A percentile compares a stretch with the other conserved stretches of the same genome.
phyloP scores from a whole-genome alignment of 257 asterid species.

The Ligustrum vulgare region DNA sequence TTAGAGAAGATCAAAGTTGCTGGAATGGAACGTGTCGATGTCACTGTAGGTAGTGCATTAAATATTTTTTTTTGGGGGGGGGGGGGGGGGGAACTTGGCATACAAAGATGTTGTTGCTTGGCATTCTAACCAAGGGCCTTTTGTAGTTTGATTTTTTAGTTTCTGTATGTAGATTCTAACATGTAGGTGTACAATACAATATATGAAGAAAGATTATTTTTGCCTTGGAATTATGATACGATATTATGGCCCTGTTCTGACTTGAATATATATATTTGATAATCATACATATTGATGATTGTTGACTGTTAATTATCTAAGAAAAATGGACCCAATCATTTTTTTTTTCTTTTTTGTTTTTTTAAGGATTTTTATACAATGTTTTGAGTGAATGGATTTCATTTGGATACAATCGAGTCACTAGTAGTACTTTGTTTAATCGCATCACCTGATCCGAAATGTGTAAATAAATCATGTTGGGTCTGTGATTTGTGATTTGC shows the following conservation, averaged over 20 bases:
- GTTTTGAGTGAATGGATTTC: too few relatives aligned
- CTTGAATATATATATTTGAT: not conserved
- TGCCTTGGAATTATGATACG: not conserved
- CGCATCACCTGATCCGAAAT: too few relatives aligned
- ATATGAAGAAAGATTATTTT: not conserved
- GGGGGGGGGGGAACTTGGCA: conserved; percentile 84
- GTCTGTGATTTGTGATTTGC: too few relatives aligned
- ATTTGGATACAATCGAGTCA: too few relatives aligned
- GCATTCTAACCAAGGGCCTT: conserved; percentile 68
- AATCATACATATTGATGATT: not conserved
- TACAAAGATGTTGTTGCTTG: conserved; percentile 87
- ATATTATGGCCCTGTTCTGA: not conserved
- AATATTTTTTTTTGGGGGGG: too few relatives aligned
- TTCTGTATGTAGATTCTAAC: not conserved
- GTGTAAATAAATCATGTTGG: too few relatives aligned
- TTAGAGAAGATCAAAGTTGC: conserved; percentile 76
- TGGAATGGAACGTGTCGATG: conserved; percentile 83
- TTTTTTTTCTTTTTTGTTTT: too few relatives aligned
- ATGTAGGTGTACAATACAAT: not conserved
- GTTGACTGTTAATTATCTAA: not conserved
- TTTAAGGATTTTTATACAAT: too few relatives aligned
- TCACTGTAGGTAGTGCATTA: conserved; percentile 93
- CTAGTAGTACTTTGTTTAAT: too few relatives aligned
- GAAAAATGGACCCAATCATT: too few relatives aligned
- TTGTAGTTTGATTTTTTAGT: conserved; percentile 32